Evolutionary conservation across 306 rosid species (phyloP), one percentile per base, ranked within the genome.

Genomic region (Pyrus betulifolia): DNA sequence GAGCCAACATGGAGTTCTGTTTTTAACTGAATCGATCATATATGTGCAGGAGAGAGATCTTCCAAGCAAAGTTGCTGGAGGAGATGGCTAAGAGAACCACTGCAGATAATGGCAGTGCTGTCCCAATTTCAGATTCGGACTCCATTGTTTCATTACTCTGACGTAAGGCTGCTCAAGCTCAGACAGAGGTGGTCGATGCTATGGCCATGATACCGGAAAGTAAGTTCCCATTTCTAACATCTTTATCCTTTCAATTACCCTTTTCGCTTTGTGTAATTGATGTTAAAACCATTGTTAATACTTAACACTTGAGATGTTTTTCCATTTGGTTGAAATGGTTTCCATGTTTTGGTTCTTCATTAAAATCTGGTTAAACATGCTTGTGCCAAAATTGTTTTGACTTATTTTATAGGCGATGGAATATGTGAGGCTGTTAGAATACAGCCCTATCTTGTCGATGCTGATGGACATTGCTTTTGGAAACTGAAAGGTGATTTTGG

Each of bases 161-260:
- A 84, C 79, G 25, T 69, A 86, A 88, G 10, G 82, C 72, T 30
- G 95, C 84, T 82, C 67, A 77, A 74, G 96, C 86, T 60, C 92
- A 87, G 40, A 83, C 84, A 30, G 85, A 85, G 81, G 55, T 82
- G 79, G 79, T 88, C 35, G 82, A 81, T 40, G 88, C 83, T 70
- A 78, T 74, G 84, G 82, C 80, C 42, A 38, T 42, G 61, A 25
- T 82, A 72, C 75, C 84, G 27, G 70, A 82, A 74, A 71, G 98
- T 94, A 89, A 33, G 93, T n/a, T 57, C 72, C 33, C 23, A 23
- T 66, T 33, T 40, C 60, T 61, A 44, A 21, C 31, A 55, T 69
- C 46, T 71, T 11, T 23, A 58, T 42, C 38, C 11, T 30, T 22
- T 17, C 33, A 27, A 2, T 61, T 58, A 9, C 45, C 45, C 45